phyloP scores from a whole-genome alignment of 495 filamentous ascomycete genomes.

The Hypoxylon intermedium region DNA sequence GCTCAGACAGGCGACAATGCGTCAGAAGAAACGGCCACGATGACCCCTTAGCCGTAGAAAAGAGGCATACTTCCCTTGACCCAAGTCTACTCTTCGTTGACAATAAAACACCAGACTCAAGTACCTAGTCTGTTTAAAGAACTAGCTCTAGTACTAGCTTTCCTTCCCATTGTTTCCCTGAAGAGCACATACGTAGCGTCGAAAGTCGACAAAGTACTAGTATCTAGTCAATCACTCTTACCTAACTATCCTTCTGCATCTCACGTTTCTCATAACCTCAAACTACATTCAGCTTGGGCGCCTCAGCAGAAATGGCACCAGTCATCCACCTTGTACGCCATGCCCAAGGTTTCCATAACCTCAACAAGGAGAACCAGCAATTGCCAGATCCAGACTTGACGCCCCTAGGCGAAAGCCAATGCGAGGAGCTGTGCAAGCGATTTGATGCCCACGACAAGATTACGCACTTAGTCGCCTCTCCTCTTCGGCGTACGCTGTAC shows the following conservation, averaged over 20 bases:
- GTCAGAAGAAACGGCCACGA: constrained; percentile 5
- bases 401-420: constrained; percentile 77
- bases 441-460: constrained; percentile 72
- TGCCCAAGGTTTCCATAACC: constrained; percentile 80
- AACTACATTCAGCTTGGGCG: not conserved
- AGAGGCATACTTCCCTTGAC: not conserved
- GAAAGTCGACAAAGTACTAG: not conserved
- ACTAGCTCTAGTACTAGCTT: no score
- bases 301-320: constrained; percentile 46
- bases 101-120: no score
- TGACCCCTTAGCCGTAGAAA: constrained; percentile 1
- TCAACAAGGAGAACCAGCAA: constrained; percentile 70
- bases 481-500: constrained; percentile 82
- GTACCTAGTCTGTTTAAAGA: no score
- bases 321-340: constrained; percentile 62
- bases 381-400: constrained; percentile 83
- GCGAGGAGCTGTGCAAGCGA: constrained; percentile 60
- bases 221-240: not conserved
- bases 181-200: not conserved
- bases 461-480: constrained; percentile 79
- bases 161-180: not conserved
- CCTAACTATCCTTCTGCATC: not conserved
- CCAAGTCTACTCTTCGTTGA: no score
- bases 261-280: not conserved
- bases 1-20: constrained; percentile 13